Evolutionary conservation across 192 early-diverging fungal genomes (phyloP).

Genomic region (Dissophora ornata): DNA sequence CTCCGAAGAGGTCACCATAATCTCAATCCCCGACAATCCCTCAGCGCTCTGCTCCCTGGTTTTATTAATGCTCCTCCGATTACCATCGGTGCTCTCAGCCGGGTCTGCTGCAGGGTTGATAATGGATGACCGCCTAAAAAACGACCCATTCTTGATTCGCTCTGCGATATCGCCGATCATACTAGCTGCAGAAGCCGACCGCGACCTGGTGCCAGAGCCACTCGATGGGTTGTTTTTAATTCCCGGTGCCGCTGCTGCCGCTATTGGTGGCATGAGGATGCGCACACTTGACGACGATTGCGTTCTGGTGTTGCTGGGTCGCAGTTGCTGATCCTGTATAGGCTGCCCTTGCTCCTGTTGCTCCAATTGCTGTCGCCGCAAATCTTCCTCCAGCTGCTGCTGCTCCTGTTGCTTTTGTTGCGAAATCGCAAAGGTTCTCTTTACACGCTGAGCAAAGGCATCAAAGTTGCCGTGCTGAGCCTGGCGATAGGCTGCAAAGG

Average conservation of each 20-base stretch:
- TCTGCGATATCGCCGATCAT: slow-evolving; percentile 49
- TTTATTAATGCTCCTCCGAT: neutral
- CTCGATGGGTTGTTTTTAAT: neutral
- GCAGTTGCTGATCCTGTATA: neutral
- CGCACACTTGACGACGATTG: slow-evolving; percentile 15
- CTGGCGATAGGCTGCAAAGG: slow-evolving; percentile 42
- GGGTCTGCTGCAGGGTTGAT: neutral
- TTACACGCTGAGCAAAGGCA: slow-evolving; percentile 42
- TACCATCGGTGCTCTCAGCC: neutral
- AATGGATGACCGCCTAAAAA: slow-evolving; percentile 23
- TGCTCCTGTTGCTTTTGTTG: slow-evolving; percentile 25
- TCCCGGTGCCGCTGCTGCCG: slow-evolving; percentile 3
- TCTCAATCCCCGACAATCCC: slow-evolving; percentile 22
- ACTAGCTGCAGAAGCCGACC: slow-evolving; percentile 38
- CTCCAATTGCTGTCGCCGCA: slow-evolving; percentile 6
- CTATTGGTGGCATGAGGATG: neutral
- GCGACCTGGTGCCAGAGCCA: slow-evolving; percentile 12
- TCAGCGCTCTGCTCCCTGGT: neutral
- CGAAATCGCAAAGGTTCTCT: slow-evolving; percentile 27
- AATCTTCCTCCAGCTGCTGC: slow-evolving; percentile 12
- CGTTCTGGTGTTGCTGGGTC: slow-evolving; percentile 16
- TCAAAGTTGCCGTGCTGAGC: slow-evolving; percentile 42
- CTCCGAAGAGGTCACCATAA: slow-evolving; percentile 24
- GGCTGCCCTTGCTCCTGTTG: neutral
- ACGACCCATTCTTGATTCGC: slow-evolving; percentile 31